Conservation (phyloP, 495 filamentous ascomycete species). For the Rusavskia elegans region DNA sequence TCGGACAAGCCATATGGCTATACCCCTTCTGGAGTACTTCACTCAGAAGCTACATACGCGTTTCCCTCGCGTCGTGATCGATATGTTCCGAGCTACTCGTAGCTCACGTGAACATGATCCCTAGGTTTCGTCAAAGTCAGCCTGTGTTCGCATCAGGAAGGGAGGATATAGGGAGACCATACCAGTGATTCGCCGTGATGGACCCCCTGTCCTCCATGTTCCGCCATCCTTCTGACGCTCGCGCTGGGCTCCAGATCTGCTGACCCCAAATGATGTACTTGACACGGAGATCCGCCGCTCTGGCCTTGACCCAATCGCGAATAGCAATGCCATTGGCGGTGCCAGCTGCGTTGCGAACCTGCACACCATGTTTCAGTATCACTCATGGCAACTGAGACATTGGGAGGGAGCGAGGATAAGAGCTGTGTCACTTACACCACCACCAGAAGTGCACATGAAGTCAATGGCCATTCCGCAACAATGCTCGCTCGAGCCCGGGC, state of each 20-base stretch:
- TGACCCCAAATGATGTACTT: slow-evolving; percentile 36
- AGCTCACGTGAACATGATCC: too few relatives aligned
- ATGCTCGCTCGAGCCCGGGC: slow-evolving; percentile 20
- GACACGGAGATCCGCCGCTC: slow-evolving; percentile 19
- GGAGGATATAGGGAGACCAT: background rate
- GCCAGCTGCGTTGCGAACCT: too few relatives aligned
- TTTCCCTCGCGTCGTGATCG: too few relatives aligned
- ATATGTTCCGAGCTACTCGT: too few relatives aligned
- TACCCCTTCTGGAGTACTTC: too few relatives aligned
- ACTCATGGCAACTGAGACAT: too few relatives aligned
- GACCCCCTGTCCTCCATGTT: slow-evolving; percentile 24
- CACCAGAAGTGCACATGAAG: slow-evolving; percentile 23
- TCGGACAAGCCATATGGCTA: too few relatives aligned
- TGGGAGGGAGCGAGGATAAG: too few relatives aligned
- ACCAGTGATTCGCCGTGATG: slow-evolving; percentile 25
- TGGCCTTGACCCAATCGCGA: slow-evolving; percentile 31
- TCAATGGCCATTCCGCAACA: slow-evolving; percentile 26
- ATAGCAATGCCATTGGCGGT: slow-evolving; percentile 10
- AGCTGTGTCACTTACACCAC: slow-evolving; percentile 15
- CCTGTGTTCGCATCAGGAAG: too few relatives aligned
- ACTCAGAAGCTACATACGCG: too few relatives aligned
- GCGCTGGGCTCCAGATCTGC: slow-evolving; percentile 23
- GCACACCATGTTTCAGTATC: too few relatives aligned
- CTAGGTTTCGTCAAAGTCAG: too few relatives aligned
- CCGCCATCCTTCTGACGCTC: slow-evolving; percentile 24